A percentile compares a stretch with the other conserved stretches of the same genome.
Evolutionary conservation across 1,284 basidiomycete genomes (phyloP).

Genomic region (Cronartium quercuum): DNA sequence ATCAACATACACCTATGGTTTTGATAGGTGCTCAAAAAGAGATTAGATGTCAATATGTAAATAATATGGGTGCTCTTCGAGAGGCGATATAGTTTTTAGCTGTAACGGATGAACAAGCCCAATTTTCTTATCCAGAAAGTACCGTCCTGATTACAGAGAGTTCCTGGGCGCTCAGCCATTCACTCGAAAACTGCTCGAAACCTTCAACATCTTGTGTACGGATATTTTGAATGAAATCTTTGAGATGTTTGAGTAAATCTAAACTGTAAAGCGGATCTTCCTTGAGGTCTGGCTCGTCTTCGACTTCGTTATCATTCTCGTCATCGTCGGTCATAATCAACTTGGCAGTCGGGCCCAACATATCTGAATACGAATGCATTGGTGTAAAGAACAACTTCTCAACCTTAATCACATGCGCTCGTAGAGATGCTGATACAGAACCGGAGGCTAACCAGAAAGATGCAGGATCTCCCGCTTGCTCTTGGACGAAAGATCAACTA

Average conservation of each 20-base stretch:
- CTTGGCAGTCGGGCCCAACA: background rate
- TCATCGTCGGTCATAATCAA: background rate
- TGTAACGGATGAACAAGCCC: no score
- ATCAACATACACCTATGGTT: no score
- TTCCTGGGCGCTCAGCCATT: background rate
- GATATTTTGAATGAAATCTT: background rate
- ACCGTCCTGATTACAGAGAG: background rate
- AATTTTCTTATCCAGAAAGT: no score
- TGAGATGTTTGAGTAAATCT: slow-evolving; percentile 2
- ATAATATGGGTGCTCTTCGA: no score
- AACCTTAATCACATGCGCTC: background rate
- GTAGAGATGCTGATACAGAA: background rate
- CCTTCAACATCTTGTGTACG: background rate
- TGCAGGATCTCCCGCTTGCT: background rate
- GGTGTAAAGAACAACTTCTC: background rate
- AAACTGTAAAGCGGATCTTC: background rate
- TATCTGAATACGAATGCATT: background rate
- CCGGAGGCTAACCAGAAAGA: background rate
- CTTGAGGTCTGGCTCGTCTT: slow-evolving; percentile 1
- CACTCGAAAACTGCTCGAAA: background rate
- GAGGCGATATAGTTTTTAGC: no score
- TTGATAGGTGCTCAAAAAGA: no score
- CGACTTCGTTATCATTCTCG: background rate
- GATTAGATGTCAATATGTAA: no score
- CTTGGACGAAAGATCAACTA: background rate